Conservation (phyloP, 805 yeast genomes). For the Ogataea methylovora region DNA sequence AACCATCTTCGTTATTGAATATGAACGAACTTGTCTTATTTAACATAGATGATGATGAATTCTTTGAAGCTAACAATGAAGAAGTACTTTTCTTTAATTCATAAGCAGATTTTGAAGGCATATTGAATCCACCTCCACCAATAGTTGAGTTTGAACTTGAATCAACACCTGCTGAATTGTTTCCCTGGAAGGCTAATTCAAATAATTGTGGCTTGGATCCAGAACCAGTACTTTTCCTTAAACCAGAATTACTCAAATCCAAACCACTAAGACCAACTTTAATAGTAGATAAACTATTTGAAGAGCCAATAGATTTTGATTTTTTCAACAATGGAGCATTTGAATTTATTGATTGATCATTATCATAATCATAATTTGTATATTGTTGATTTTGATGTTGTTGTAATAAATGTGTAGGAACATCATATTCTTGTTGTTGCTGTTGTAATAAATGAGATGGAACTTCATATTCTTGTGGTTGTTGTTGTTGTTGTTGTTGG, state of each 20-base stretch:
- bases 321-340: neutral
- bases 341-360: too few species aligned
- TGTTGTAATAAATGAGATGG: neutral
- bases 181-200: conserved; percentile 10
- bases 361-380: neutral
- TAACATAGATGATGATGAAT: too few species aligned
- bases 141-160: too few species aligned
- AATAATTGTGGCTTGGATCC: conserved; percentile 24
- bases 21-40: neutral
- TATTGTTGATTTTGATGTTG: neutral
- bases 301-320: neutral
- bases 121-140: too few species aligned
- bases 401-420: conserved; percentile 3
- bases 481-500: neutral
- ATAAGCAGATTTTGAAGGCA: too few species aligned
- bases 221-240: conserved; percentile 19
- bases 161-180: too few species aligned
- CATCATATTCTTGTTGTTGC: conserved; percentile 3
- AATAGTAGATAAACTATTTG: conserved; percentile 16
- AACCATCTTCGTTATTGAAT: neutral
- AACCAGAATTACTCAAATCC: conserved; percentile 21
- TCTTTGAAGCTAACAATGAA: too few species aligned
- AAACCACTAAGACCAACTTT: conserved; percentile 24
- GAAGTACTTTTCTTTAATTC: too few species aligned
- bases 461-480: too few species aligned